Conservation (phyloP, 257 asterid species). For the Linderniella brevidens region DNA sequence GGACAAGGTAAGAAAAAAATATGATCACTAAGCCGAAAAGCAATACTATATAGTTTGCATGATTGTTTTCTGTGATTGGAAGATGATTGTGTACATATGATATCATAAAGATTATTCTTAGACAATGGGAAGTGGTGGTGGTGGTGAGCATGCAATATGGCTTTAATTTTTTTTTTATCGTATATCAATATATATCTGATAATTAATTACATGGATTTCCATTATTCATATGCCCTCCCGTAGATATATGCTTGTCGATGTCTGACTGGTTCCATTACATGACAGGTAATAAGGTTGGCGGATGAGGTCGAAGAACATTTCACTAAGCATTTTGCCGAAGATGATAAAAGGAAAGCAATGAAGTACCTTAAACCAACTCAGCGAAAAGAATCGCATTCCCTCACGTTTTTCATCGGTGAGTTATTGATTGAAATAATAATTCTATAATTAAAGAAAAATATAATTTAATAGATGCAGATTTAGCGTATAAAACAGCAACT, state of each 20-base stretch:
- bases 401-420: constrained; percentile 79
- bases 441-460: background rate
- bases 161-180: too few species aligned
- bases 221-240: constrained; percentile 20
- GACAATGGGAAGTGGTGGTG: constrained; percentile 32
- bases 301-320: constrained; percentile 83
- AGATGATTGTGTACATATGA: constrained; percentile 31
- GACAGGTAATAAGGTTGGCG: constrained; percentile 58
- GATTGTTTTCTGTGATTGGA: constrained; percentile 12
- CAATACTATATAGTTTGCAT: background rate
- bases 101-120: constrained; percentile 16
- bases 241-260: constrained; percentile 27
- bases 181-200: too few species aligned
- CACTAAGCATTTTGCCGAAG: constrained; percentile 57
- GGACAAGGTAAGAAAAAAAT: constrained; percentile 47
- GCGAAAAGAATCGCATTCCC: constrained; percentile 50
- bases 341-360: constrained; percentile 71
- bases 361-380: constrained; percentile 81
- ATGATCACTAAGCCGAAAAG: constrained; percentile 7
- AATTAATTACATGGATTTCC: background rate
- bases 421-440: background rate
- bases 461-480: background rate
- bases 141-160: constrained; percentile 7
- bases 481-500: too few species aligned
- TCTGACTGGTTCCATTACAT: constrained; percentile 10